Conservation (phyloP, 2,329 filamentous ascomycete species). For the Fusarium palustre region DNA sequence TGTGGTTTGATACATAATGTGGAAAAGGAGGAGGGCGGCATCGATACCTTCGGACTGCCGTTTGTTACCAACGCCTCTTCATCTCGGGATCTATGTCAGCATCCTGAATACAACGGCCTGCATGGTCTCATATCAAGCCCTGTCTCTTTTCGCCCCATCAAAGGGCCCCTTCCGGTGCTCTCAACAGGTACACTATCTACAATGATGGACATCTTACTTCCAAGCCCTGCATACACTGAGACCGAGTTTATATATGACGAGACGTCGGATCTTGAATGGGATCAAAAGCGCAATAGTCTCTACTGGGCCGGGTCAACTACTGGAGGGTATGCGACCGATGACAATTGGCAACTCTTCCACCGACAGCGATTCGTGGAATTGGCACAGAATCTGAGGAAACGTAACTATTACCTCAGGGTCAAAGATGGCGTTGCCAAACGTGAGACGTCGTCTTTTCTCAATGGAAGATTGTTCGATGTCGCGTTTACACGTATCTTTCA, state of each 20-base stretch:
- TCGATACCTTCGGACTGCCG: not conserved
- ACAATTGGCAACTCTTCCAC: not conserved
- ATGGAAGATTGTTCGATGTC: not conserved
- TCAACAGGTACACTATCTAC: not conserved
- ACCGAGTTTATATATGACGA: not conserved
- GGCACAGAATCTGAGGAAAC: accelerated
- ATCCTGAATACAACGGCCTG: accelerated
- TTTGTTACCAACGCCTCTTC: not conserved
- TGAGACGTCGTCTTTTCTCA: accelerated
- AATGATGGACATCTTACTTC: not conserved
- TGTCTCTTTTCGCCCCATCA: not conserved
- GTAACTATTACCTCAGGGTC: accelerated
- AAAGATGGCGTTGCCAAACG: not conserved
- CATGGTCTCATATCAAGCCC: not conserved
- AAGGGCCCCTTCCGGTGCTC: accelerated
- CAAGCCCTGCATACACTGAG: not conserved
- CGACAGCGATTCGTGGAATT: not conserved
- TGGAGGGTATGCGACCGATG: not conserved
- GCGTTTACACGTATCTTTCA: not conserved
- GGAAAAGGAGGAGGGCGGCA: accelerated
- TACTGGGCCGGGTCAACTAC: not conserved
- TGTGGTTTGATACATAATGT: accelerated
- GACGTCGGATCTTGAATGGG: not conserved
- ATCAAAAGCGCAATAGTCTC: accelerated
- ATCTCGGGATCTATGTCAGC: not conserved